Percentiles rank a stretch among this genome's conserved stretches.
Evolutionary conservation across 768 basidiomycete genomes (phyloP).

Genomic region (Rhodosporidiobolus sp.): DNA sequence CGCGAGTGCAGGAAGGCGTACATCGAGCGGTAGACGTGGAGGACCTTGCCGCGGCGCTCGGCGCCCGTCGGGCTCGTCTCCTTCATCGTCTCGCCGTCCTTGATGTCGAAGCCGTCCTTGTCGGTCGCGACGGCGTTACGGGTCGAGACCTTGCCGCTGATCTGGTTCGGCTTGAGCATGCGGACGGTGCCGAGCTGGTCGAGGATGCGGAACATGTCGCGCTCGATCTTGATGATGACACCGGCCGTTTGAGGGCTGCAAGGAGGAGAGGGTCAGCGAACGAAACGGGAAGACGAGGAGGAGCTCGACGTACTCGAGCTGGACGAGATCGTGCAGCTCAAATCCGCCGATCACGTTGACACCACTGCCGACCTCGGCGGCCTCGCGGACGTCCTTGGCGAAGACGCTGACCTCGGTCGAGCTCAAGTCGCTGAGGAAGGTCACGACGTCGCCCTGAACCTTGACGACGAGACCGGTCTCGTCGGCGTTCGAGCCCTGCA

Average conservation of each 20-base stretch:
- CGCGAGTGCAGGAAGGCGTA: slow-evolving; percentile 93
- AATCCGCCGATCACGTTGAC: slow-evolving; percentile 88
- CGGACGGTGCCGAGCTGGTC: slow-evolving; percentile 90
- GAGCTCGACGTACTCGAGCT: slow-evolving; percentile 74
- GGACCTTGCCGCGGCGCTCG: slow-evolving; percentile 81
- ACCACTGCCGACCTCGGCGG: slow-evolving; percentile 91
- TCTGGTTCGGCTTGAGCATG: slow-evolving; percentile 86
- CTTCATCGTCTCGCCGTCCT: slow-evolving; percentile 84
- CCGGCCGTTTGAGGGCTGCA: slow-evolving; percentile 86
- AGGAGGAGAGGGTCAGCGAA: slow-evolving; percentile 19
- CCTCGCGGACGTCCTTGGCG: slow-evolving; percentile 92
- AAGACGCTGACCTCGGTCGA: slow-evolving; percentile 97
- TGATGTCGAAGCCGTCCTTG: slow-evolving; percentile 78
- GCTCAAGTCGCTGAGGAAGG: slow-evolving; percentile 94
- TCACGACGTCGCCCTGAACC: slow-evolving; percentile 83
- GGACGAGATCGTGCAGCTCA: slow-evolving; percentile 92
- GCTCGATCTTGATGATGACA: slow-evolving; percentile 95
- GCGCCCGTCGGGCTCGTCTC: slow-evolving; percentile 55
- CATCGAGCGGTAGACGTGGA: slow-evolving; percentile 91
- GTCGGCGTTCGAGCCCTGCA: slow-evolving; percentile 88
- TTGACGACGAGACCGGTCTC: slow-evolving; percentile 95
- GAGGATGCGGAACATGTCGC: slow-evolving; percentile 89
- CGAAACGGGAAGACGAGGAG: not conserved
- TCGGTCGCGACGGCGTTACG: slow-evolving; percentile 82
- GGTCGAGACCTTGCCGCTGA: slow-evolving; percentile 78